Percentiles rank a stretch among this genome's conserved stretches.
phyloP scores from a whole-genome alignment of 1,139 yeast species.

The Nadsonia commutata region DNA sequence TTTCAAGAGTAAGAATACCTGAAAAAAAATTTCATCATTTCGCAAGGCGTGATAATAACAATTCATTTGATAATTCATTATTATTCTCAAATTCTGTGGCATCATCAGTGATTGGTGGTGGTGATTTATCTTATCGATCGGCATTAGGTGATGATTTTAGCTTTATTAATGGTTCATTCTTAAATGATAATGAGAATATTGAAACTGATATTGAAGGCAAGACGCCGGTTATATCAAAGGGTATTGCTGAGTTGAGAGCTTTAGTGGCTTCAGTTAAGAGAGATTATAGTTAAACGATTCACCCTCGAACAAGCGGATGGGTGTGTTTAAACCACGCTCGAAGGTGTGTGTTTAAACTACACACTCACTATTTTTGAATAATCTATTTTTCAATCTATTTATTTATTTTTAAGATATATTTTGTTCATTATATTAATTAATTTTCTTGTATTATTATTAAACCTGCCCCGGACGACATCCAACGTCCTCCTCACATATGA shows the following conservation, averaged over 20 bases:
- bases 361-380: no score
- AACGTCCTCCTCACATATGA: no score
- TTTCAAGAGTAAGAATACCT: neutral
- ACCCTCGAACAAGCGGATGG: no score
- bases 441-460: no score
- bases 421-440: no score
- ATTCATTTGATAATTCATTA: neutral
- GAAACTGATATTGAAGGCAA: neutral
- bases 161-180: neutral
- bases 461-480: no score
- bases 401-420: no score
- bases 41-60: neutral
- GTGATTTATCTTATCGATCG: neutral
- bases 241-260: constrained; percentile 7
- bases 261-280: constrained; percentile 7
- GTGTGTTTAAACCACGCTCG: no score
- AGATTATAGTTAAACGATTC: no score
- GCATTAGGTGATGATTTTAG: neutral
- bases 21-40: neutral
- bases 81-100: neutral
- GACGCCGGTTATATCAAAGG: constrained; percentile 2
- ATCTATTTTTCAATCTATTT: no score
- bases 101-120: constrained; percentile 1
- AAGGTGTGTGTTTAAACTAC: no score
- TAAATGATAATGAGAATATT: constrained; percentile 2